Evolutionary conservation across 2,329 filamentous ascomycete genomes (phyloP), one percentile per base, ranked within the genome.

Genomic region (Botrytis cinerea): DNA sequence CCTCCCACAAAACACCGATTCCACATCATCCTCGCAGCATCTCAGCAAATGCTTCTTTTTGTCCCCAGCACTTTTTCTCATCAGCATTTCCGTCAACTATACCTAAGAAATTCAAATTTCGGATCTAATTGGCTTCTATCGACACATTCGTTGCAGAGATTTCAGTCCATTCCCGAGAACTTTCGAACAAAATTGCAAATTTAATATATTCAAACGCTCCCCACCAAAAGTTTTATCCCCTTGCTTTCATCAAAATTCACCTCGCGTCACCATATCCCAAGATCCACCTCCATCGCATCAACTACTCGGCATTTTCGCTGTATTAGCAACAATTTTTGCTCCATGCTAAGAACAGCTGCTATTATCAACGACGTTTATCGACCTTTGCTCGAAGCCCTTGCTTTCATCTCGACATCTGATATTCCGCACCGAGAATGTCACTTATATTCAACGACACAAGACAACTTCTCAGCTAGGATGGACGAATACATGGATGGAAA

Each of bases 281-380:
- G 4, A 40, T 38, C 4, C 25, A n/a, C 9, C 35, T 20, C 7
- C 14, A 14, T 25, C 16, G 10, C 25, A 45, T 54, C 22, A 5
- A 12, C 64, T 40, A 16, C 9, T 14, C 35, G 25, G 22, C 8
- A 54, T 54, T 14, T 54, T 54, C 9, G 16, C 64, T n/a, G 4
- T 68, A 43, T 28, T 28, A 32, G 2, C 10, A 22, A 25, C 28
- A 35, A 4, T 64, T 10, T 12, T 35, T 7, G 4, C 4, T 35
- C 2, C n/a, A 4, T 25, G 45, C n/a, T 64, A 3, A 8, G 1
- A 3, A 46, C 5, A 1, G 3, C 5, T 28, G 20, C 2, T 35
- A 28, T 25, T 1, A 7, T 46, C 9, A 20, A 16, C n/a, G 20
- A 35, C 3, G 45, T 28, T 16, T 12, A 8, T 64, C 18, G 20